phyloP scores from a whole-genome alignment of 139 green algal genomes.

The Astrephomene gubernaculifera region DNA sequence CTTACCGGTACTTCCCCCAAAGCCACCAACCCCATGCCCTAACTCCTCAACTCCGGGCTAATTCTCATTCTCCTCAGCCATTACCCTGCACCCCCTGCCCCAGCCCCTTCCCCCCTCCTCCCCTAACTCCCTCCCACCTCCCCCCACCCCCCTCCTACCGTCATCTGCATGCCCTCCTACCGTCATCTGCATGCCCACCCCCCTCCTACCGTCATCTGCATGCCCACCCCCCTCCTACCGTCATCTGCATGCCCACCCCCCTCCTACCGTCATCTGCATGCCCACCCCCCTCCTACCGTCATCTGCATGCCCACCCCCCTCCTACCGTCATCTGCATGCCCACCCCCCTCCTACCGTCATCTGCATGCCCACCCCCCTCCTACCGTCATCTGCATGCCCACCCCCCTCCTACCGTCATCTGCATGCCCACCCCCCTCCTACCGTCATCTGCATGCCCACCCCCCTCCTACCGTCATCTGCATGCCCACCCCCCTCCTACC shows the following conservation, averaged over 20 bases:
- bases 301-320: neutral
- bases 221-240: conserved; percentile 70
- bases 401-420: too few relatives aligned
- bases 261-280: conserved; percentile 67
- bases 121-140: too few relatives aligned
- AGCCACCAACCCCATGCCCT: too few relatives aligned
- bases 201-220: conserved; percentile 65
- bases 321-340: conserved; percentile 68
- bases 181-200: too few relatives aligned
- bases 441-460: conserved; percentile 68
- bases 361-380: neutral
- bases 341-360: too few relatives aligned
- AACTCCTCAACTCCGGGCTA: too few relatives aligned
- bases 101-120: neutral
- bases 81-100: too few relatives aligned
- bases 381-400: conserved; percentile 71
- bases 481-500: conserved; percentile 48
- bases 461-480: too few relatives aligned
- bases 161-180: too few relatives aligned
- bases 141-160: neutral
- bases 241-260: neutral
- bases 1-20: too few relatives aligned
- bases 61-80: too few relatives aligned
- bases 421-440: conserved; percentile 40
- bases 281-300: conserved; percentile 71